phyloP scores from a whole-genome alignment of 1,284 basidiomycete genomes.

The Xanthoconium separans region DNA sequence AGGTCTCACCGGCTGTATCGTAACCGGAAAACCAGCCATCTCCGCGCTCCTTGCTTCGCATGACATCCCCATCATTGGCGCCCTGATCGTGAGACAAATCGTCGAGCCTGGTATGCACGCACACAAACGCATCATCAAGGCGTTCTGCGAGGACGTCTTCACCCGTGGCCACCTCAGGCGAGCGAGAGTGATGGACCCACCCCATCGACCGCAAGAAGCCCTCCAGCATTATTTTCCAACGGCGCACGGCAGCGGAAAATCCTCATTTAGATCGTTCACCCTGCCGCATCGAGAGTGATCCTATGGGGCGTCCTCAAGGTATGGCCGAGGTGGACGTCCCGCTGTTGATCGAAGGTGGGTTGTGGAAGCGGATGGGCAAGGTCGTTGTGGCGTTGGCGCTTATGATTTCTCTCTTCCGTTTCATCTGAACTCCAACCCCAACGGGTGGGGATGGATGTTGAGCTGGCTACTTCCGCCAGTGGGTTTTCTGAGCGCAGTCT shows the following conservation, averaged over 20 bases:
- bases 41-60: constrained; percentile 70
- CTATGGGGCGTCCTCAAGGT: constrained; percentile 62
- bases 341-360: constrained; percentile 86
- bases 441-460: constrained; percentile 67
- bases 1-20: constrained; percentile 95
- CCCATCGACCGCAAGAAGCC: constrained; percentile 82
- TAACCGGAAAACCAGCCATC: constrained; percentile 94
- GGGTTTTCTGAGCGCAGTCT: constrained; percentile 42
- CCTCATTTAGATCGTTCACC: constrained; percentile 89
- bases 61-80: constrained; percentile 83
- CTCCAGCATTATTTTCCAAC: constrained; percentile 83
- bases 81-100: constrained; percentile 85
- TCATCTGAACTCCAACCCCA: constrained; percentile 76
- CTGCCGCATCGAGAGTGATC: constrained; percentile 81
- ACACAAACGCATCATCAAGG: constrained; percentile 63
- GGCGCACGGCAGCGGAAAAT: constrained; percentile 70
- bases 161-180: constrained; percentile 2
- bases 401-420: background rate
- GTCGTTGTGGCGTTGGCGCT: constrained; percentile 73
- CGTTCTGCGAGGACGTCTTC: constrained; percentile 75
- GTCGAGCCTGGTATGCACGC: constrained; percentile 83
- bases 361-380: constrained; percentile 84
- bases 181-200: constrained; percentile 49
- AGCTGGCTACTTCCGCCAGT: constrained; percentile 85
- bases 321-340: constrained; percentile 85